Base-by-base conservation (phyloP, 768 basidiomycete genomes). In the Cytidiella melzeri region DNA sequence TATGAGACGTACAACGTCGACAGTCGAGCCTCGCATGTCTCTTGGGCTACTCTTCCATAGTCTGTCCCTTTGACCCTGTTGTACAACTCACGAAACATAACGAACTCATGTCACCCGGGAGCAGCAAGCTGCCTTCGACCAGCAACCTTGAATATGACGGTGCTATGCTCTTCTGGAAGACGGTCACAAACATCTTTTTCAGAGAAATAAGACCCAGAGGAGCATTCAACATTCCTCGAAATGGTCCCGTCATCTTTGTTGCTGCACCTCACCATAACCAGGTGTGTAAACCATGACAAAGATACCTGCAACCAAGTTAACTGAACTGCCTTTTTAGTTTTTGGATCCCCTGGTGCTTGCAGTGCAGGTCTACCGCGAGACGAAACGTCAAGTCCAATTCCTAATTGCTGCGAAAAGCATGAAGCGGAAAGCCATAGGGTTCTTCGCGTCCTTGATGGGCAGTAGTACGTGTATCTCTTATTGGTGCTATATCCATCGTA, bases 221-320 rank as follows among this genome's bases (percentile, higher is more conserved):
- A 41, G 86, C 92, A 24, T 96, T 84, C 76, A 87, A 96, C 64
- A 89, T 98, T 51, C 94, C 94, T 23, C 76, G 75, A 47, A 76
- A 87, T 51, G 95, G 92, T 0, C 87, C 95, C 4, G 80, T 95
- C 49, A 89, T 98, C 57, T 94, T 98, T 65, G 94, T 92, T 41
- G 92, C 80, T 42, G 94, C 60, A 15, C 62, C 62, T 4, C 62
- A 63, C 49, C 56, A 60, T 44, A 64, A 61, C 47, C 62, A 64
- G 44, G 60, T 53, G 45, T 6, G 58, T 51, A 20, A 24, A 15
- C 28, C 5, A 20, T 5, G 81, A 84, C 61, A 96, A 96, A 52
- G 48, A 39, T 26, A 51, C 28, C 45, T 45, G 5, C 15, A 23
- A 24, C 6, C 30, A 21, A 19, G n/a, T 15, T 26, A 45, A 24